Percentiles rank a stretch among this genome's conserved stretches.
phyloP scores from a whole-genome alignment of 345 rosid genomes.

The Chamaenerion angustifolium region DNA sequence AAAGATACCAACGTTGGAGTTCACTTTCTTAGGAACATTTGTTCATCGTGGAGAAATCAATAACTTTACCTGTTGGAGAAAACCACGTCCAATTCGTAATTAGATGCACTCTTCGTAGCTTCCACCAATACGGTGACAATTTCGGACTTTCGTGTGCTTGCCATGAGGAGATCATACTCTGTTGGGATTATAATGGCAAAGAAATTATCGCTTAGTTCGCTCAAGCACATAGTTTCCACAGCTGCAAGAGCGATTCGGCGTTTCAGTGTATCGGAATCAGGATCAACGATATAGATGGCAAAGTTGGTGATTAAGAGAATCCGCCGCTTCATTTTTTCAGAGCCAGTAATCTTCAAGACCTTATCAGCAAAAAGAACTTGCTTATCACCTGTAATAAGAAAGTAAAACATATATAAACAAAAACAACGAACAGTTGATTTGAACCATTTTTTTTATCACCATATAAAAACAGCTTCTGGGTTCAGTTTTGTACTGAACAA shows the following conservation, averaged over 20 bases:
- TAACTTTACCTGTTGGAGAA: slow-evolving; percentile 62
- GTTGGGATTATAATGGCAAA: slow-evolving; percentile 73
- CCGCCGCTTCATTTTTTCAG: slow-evolving; percentile 79
- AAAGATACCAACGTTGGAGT: neutral
- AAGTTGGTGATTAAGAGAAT: slow-evolving; percentile 61
- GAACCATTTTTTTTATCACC: too few relatives aligned
- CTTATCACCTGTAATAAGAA: slow-evolving; percentile 40
- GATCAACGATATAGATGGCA: slow-evolving; percentile 73
- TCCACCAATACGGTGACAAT: slow-evolving; percentile 71
- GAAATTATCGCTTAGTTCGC: slow-evolving; percentile 80
- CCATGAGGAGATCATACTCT: slow-evolving; percentile 89
- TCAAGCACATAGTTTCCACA: slow-evolving; percentile 68
- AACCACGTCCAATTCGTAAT: slow-evolving; percentile 67
- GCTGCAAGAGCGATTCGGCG: slow-evolving; percentile 70
- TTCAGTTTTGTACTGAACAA: too few relatives aligned
- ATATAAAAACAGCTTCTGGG: too few relatives aligned
- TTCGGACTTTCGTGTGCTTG: slow-evolving; percentile 82
- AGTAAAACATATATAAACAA: neutral
- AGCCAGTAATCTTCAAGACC: slow-evolving; percentile 70
- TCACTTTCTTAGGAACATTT: too few relatives aligned
- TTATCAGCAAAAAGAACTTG: slow-evolving; percentile 76
- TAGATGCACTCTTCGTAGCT: slow-evolving; percentile 62
- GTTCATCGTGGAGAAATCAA: neutral
- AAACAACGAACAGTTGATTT: neutral
- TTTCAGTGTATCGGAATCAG: slow-evolving; percentile 59